phyloP scores from a whole-genome alignment of 2,329 filamentous ascomycete genomes.

The Apiospora hydei region DNA sequence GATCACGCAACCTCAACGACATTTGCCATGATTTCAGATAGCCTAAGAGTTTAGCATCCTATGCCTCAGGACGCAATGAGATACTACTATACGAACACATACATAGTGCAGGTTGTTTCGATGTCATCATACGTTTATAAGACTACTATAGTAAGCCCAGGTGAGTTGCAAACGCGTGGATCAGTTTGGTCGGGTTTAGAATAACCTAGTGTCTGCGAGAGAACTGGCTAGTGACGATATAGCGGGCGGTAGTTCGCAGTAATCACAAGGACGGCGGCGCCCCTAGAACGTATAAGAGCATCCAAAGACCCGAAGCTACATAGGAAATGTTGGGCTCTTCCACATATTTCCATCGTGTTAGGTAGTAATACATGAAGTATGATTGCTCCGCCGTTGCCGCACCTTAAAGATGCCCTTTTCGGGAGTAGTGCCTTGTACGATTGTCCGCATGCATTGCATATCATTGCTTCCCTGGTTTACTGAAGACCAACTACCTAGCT shows the following conservation, averaged over 20 bases:
- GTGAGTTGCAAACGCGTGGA: background rate
- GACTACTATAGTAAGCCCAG: background rate
- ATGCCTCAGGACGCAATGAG: background rate
- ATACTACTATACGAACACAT: background rate
- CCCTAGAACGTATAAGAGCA: background rate
- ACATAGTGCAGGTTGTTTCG: background rate
- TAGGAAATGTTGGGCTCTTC: background rate
- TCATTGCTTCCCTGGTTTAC: background rate
- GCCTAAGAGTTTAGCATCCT: background rate
- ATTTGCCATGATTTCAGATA: background rate
- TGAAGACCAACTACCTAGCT: background rate
- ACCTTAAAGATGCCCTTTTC: background rate
- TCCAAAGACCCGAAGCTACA: no score
- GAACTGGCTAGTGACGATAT: background rate
- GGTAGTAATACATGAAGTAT: background rate
- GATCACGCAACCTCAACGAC: background rate
- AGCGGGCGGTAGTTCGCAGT: background rate
- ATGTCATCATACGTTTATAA: background rate
- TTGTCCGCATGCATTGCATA: no score
- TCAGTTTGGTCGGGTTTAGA: background rate
- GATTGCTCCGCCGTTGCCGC: background rate
- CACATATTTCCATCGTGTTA: background rate
- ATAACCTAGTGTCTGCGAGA: background rate
- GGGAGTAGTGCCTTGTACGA: background rate
- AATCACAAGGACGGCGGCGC: background rate